Conservation (phyloP, 1,284 basidiomycete genomes). For the Sporisorium iseilematis-ciliati region DNA sequence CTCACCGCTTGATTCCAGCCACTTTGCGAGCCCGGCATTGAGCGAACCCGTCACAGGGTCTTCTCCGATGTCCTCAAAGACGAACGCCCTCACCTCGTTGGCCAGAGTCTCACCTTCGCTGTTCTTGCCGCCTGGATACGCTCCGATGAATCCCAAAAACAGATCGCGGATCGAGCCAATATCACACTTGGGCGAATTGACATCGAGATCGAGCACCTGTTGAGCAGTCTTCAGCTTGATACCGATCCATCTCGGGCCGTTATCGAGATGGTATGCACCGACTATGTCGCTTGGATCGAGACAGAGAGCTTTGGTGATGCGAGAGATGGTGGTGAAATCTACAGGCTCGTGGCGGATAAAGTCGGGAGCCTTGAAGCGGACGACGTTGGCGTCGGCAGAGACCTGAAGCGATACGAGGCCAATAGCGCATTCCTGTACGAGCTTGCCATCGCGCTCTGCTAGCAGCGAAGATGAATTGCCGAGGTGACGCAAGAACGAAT, state of each 20-base stretch:
- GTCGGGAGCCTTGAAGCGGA: constrained; percentile 50
- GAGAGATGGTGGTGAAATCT: constrained; percentile 23
- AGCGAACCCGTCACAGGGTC: constrained; percentile 65
- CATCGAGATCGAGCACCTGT: constrained; percentile 47
- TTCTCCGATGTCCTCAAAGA: constrained; percentile 42
- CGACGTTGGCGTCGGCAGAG: constrained; percentile 9
- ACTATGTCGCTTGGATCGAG: constrained; percentile 31
- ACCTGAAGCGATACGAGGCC: constrained; percentile 45
- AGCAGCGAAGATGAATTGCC: constrained; percentile 12
- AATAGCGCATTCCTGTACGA: constrained; percentile 60
- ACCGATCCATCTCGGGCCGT: constrained; percentile 61
- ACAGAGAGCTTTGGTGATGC: constrained; percentile 29
- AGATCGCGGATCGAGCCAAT: constrained; percentile 24
- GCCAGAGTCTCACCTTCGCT: constrained; percentile 20
- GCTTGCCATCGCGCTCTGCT: constrained; percentile 16
- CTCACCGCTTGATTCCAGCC: constrained; percentile 41
- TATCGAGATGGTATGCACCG: constrained; percentile 53
- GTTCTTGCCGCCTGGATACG: constrained; percentile 36
- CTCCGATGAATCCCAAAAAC: constrained; percentile 54
- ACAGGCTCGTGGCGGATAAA: constrained; percentile 43
- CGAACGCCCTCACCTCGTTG: constrained; percentile 55
- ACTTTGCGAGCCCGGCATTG: constrained; percentile 59
- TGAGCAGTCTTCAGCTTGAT: constrained; percentile 44
- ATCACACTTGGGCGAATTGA: constrained; percentile 18
- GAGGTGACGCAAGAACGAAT: constrained; percentile 45